Evolutionary conservation across 2,329 filamentous ascomycete species (phyloP).

Genomic region (Botryosphaeria dothidea): DNA sequence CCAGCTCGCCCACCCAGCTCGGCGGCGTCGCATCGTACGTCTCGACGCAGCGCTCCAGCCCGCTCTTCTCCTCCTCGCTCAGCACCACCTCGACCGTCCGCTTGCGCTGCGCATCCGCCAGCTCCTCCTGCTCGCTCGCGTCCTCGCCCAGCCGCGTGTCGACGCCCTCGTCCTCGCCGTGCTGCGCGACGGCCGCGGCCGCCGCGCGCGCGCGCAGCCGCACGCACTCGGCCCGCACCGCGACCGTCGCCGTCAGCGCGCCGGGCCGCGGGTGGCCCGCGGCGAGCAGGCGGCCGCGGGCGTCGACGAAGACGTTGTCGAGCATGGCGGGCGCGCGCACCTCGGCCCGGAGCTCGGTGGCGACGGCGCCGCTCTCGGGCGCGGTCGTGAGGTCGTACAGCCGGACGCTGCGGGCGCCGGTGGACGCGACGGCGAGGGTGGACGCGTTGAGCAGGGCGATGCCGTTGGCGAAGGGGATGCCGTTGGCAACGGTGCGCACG

Average conservation of each 20-base stretch:
- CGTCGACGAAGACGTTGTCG: conserved; percentile 44
- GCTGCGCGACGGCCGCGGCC: conserved; percentile 1
- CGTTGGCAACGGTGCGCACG: conserved; percentile 17
- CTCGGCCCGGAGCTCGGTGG: conserved; percentile 21
- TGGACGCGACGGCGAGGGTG: conserved; percentile 42
- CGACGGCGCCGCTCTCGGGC: neutral
- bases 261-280: conserved; percentile 44
- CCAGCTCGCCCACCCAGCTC: conserved; percentile 35
- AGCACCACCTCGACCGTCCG: conserved; percentile 4
- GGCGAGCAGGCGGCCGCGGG: conserved; percentile 39
- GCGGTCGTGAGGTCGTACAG: conserved; percentile 31
- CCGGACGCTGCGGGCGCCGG: conserved; percentile 34
- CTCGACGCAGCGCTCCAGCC: conserved; percentile 18
- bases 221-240: neutral
- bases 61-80: conserved; percentile 21
- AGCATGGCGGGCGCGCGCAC: conserved; percentile 34
- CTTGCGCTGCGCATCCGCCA: conserved; percentile 24
- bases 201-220: conserved; percentile 21
- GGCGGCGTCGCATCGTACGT: conserved; percentile 29
- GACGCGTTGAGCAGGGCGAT: conserved; percentile 38
- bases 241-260: conserved; percentile 22
- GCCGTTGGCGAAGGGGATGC: conserved; percentile 45
- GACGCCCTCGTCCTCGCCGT: neutral
- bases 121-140: conserved; percentile 4
- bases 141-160: conserved; percentile 13